Conservation (phyloP, 257 asterid species). For the Solanum habrochaites region DNA sequence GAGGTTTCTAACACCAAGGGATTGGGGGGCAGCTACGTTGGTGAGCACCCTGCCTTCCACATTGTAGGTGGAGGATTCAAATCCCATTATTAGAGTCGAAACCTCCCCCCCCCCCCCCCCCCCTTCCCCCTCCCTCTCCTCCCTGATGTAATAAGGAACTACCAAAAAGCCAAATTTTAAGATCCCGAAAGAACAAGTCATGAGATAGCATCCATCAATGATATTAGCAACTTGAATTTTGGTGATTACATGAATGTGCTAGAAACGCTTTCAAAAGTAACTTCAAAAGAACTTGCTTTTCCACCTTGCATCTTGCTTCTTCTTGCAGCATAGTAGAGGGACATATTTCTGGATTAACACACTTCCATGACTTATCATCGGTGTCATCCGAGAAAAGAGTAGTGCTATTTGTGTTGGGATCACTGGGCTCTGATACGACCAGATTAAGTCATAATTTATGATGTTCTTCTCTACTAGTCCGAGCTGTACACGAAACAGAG, state of each 20-base stretch:
- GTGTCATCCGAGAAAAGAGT: conserved; percentile 92
- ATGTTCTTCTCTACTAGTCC: conserved; percentile 91
- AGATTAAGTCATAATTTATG: not conserved
- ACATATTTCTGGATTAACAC: conserved; percentile 46
- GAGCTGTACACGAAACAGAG: conserved; percentile 43
- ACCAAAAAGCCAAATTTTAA: not conserved
- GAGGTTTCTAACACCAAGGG: not conserved
- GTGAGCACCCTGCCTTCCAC: not conserved
- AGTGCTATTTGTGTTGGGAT: conserved; percentile 87
- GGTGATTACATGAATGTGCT: not conserved
- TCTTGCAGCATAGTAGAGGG: conserved; percentile 46
- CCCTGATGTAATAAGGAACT: not conserved
- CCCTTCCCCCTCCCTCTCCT: not conserved
- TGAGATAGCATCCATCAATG: not conserved
- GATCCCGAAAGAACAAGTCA: not conserved
- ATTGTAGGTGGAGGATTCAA: not conserved
- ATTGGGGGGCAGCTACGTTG: not conserved
- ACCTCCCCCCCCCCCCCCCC: not conserved
- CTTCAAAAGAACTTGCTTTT: not conserved
- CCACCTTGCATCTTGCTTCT: conserved; percentile 7
- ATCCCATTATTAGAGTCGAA: not conserved
- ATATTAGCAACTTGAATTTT: not conserved
- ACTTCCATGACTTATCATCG: conserved; percentile 52
- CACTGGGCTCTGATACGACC: conserved; percentile 78
- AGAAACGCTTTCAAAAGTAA: not conserved